Percentiles rank a stretch among this genome's conserved stretches.
Conservation (phyloP, 1,284 basidiomycete species). For the Ustilago shanxiensis region DNA sequence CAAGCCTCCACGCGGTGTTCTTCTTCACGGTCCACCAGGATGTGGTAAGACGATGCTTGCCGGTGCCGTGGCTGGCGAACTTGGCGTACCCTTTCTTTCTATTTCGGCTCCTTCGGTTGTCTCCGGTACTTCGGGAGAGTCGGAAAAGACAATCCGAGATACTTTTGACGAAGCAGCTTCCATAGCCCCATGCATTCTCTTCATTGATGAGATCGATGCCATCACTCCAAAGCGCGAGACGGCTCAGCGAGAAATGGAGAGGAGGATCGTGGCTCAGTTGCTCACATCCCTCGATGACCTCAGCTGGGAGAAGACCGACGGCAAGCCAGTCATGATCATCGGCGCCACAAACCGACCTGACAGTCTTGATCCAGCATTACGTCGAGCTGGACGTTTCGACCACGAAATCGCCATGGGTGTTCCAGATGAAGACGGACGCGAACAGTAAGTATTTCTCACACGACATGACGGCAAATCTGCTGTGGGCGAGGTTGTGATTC, state of each 20-base stretch:
- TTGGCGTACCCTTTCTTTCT: constrained; percentile 88
- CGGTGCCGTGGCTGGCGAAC: constrained; percentile 80
- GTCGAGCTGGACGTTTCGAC: constrained; percentile 93
- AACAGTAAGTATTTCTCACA: constrained; percentile 77
- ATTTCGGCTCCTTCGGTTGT: constrained; percentile 95
- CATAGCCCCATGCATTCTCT: constrained; percentile 68
- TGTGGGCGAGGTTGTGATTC: constrained; percentile 10
- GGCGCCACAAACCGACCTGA: constrained; percentile 97
- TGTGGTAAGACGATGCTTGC: constrained; percentile 82
- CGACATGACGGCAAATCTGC: not conserved
- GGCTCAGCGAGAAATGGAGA: constrained; percentile 91
- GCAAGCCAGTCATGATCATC: constrained; percentile 85
- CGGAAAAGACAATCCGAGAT: constrained; percentile 92
- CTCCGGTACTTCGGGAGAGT: constrained; percentile 97
- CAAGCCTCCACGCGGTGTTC: constrained; percentile 90
- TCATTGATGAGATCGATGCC: constrained; percentile 91
- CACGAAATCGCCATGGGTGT: constrained; percentile 98
- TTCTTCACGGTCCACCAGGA: constrained; percentile 94
- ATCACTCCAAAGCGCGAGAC: constrained; percentile 98
- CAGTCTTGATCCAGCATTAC: constrained; percentile 89
- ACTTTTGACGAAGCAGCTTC: constrained; percentile 80
- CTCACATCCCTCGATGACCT: constrained; percentile 95
- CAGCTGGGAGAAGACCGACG: constrained; percentile 82
- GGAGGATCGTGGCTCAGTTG: constrained; percentile 95
- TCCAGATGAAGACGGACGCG: constrained; percentile 81